These are phyloP conservation scores for Fusarium sp. DNA, from an alignment of 2,329 filamentous ascomycete species.

Conservation along the genomic window DNA sequence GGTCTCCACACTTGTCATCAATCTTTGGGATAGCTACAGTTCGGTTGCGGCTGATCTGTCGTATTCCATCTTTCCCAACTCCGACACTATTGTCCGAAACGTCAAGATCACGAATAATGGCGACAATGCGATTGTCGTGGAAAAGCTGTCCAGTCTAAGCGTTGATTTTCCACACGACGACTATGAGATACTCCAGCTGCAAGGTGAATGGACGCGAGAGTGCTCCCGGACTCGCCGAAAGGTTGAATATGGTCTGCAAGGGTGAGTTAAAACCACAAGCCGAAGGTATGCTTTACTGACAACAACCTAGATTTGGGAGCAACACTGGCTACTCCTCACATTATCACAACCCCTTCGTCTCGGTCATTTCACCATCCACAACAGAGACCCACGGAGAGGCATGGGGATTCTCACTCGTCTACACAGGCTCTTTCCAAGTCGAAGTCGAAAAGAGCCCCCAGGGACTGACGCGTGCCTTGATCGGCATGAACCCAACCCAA, in stretches of 20 bases:
- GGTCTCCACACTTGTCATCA: conserved; percentile 72
- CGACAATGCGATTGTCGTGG: conserved; percentile 65
- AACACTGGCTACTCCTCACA: conserved; percentile 75
- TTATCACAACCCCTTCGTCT: conserved; percentile 76
- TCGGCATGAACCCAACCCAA: conserved; percentile 74
- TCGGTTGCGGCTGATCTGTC: conserved; percentile 71
- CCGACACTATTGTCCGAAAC: conserved; percentile 74
- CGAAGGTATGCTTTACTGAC: neutral
- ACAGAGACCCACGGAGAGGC: conserved; percentile 74
- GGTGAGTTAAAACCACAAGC: conserved; percentile 54
- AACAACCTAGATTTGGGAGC: conserved; percentile 68
- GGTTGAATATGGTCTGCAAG: conserved; percentile 70
- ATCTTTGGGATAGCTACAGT: conserved; percentile 72
- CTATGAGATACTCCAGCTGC: conserved; percentile 73
- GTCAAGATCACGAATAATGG: conserved; percentile 75
- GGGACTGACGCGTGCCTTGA: conserved; percentile 71
- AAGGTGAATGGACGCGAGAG: conserved; percentile 76
- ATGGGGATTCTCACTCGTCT: conserved; percentile 77
- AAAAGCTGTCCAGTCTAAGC: conserved; percentile 73
- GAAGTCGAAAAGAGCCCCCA: conserved; percentile 76
- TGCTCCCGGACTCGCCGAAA: conserved; percentile 68
- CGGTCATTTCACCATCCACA: conserved; percentile 68
- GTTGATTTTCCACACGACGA: conserved; percentile 74
- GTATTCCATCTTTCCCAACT: conserved; percentile 75
- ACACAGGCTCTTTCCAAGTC: conserved; percentile 74